Base-by-base conservation (phyloP, 2,329 filamentous ascomycete species). In the Hymenoscyphus fraxineus region DNA sequence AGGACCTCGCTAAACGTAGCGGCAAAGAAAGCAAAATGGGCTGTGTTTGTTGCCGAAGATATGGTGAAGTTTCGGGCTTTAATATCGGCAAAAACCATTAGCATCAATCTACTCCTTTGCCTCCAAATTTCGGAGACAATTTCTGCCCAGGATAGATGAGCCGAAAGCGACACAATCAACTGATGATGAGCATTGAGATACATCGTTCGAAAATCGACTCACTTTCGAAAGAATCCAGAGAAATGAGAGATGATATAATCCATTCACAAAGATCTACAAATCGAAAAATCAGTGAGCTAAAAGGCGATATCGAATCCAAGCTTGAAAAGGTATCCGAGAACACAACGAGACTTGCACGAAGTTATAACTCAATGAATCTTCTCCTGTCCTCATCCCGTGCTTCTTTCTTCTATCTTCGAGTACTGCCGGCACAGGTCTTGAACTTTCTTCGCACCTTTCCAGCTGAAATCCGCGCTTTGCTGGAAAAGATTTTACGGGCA, bases 1-100 rank as follows among this genome's bases (percentile, higher is more conserved):
- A 58, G 39, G 38, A 51, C 7, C 12, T 41, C 35, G 9, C 12
- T 62, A 7, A 31, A 39, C 6, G 55, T 19, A 16, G 55, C 19
- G 9, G 55, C 19, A 10, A 19, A 57, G 6, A 62, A 62, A 55
- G 55, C 51, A 19, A 41, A 39, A n/a, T 62, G 55, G 61, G 55
- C 55, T 6, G 38, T 62, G 5, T 40, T 56, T 22, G 38, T 58
- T 40, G 31, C n/a, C 1, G 61, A 62, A 35, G 39, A 62, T 6
- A 39, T 62, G 16, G 32, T 35, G 39, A 62, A 62, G 19, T 19
- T 62, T 35, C 40, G 61, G 40, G 61, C 61, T 35, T 19, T 59
- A 13, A 41, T 62, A 39, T 58, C 55, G 13, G 61, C 55, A 13
- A 62, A 62, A 13, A 58, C 38, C n/a, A 32, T 58, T 19, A 51